These are phyloP conservation scores for Cotoneaster glaucophyllus DNA, from an alignment of 306 rosid genomes.

Conservation along the genomic window DNA sequence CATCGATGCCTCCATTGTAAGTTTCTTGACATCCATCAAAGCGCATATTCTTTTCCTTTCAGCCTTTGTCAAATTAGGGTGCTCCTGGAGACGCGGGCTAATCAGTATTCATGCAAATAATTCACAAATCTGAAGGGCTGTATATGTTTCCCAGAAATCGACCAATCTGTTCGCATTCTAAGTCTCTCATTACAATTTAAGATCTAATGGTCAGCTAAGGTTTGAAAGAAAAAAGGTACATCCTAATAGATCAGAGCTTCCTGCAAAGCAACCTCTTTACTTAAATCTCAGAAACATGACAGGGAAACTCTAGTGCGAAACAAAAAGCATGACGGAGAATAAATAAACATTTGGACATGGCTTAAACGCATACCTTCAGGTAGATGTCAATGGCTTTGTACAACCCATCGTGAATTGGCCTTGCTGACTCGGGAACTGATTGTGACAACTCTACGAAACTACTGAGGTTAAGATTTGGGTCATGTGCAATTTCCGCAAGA, in stretches of 20 bases:
- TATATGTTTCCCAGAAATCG: neutral
- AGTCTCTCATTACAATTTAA: neutral
- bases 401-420: conserved; percentile 80
- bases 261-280: neutral
- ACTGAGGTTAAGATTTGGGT: conserved; percentile 51
- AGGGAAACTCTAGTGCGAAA: neutral
- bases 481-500: conserved; percentile 65
- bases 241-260: neutral
- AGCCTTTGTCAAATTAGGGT: conserved; percentile 56
- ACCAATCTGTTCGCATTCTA: neutral
- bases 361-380: conserved; percentile 58
- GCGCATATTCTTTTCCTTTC: conserved; percentile 73
- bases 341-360: neutral
- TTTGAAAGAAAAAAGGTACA: neutral
- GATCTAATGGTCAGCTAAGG: neutral
- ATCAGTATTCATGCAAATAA: neutral
- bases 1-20: conserved; percentile 57
- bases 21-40: conserved; percentile 73
- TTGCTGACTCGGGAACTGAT: conserved; percentile 58
- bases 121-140: neutral
- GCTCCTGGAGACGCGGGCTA: conserved; percentile 52
- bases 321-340: neutral
- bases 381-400: conserved; percentile 73
- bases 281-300: neutral
- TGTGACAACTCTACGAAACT: conserved; percentile 57